Evolutionary conservation across 805 yeast species (phyloP).

Genomic region (Kodamaea jinghongensis): DNA sequence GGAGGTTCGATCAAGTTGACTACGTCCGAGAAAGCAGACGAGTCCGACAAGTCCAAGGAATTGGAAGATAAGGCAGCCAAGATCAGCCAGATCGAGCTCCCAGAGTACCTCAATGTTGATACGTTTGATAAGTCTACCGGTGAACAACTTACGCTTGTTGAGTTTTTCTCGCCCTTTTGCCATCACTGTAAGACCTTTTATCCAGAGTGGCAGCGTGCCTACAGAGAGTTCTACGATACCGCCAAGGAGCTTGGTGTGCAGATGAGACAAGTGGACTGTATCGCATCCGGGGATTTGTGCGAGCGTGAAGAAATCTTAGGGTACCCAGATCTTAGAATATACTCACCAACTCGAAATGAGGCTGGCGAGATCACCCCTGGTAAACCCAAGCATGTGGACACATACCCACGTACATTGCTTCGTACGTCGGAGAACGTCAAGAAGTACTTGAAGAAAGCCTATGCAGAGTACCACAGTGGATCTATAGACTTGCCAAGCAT

Average conservation of each 20-base stretch:
- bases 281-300: constrained; percentile 85
- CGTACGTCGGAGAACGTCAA: constrained; percentile 50
- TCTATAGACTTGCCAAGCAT: constrained; percentile 38
- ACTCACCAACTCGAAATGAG: constrained; percentile 50
- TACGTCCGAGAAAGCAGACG: constrained; percentile 2
- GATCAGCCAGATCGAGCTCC: constrained; percentile 26
- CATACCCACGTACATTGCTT: constrained; percentile 47
- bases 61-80: not conserved
- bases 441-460: constrained; percentile 54
- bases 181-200: constrained; percentile 74
- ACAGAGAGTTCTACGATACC: constrained; percentile 45
- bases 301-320: constrained; percentile 54
- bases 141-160: constrained; percentile 68
- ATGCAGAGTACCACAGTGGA: constrained; percentile 43
- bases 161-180: constrained; percentile 90
- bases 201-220: constrained; percentile 79
- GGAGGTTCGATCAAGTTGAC: constrained; percentile 4
- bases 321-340: constrained; percentile 74
- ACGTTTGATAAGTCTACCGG: constrained; percentile 51
- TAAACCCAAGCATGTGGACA: constrained; percentile 29
- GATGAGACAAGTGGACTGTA: constrained; percentile 81
- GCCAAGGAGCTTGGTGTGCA: constrained; percentile 44
- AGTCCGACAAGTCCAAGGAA: not conserved
- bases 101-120: constrained; percentile 48
- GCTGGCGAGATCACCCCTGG: constrained; percentile 24